A percentile compares a stretch with the other conserved stretches of the same genome.
Conservation (phyloP, 306 rosid genomes). For the Sechiopsis laciniata region DNA sequence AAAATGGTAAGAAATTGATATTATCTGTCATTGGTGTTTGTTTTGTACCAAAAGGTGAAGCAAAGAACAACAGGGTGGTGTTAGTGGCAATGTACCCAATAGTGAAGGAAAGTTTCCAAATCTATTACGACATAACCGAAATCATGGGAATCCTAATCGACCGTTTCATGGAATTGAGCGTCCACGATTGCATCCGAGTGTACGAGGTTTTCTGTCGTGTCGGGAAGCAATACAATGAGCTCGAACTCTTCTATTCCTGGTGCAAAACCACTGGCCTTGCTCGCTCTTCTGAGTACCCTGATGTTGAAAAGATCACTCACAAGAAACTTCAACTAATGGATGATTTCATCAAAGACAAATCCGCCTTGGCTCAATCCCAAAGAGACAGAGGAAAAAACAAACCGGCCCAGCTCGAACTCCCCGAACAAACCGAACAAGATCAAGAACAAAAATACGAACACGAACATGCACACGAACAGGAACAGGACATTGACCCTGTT, state of each 20-base stretch:
- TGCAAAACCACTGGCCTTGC: slow-evolving; percentile 55
- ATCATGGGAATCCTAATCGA: slow-evolving; percentile 47
- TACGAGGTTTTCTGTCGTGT: slow-evolving; percentile 67
- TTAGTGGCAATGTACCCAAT: slow-evolving; percentile 63
- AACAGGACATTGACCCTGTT: slow-evolving; percentile 40
- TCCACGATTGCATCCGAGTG: slow-evolving; percentile 48
- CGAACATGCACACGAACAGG: slow-evolving; percentile 38
- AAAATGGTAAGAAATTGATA: too few species aligned
- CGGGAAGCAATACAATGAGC: slow-evolving; percentile 77
- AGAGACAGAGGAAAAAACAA: background rate
- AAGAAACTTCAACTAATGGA: slow-evolving; percentile 79
- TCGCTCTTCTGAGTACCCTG: slow-evolving; percentile 81
- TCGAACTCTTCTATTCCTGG: slow-evolving; percentile 68
- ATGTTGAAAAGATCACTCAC: slow-evolving; percentile 57
- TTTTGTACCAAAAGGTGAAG: slow-evolving; percentile 39
- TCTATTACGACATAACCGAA: slow-evolving; percentile 63
- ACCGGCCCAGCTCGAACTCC: too few species aligned
- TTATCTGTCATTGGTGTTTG: too few species aligned
- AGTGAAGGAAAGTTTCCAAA: slow-evolving; percentile 73
- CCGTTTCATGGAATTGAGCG: slow-evolving; percentile 55
- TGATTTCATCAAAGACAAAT: slow-evolving; percentile 56
- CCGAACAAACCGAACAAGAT: background rate
- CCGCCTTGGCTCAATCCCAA: slow-evolving; percentile 31
- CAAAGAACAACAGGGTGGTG: slow-evolving; percentile 61
- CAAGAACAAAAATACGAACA: background rate